Evolutionary conservation across 345 rosid species (phyloP), one percentile per base, ranked within the genome.

Genomic region (Acer saccharum): DNA sequence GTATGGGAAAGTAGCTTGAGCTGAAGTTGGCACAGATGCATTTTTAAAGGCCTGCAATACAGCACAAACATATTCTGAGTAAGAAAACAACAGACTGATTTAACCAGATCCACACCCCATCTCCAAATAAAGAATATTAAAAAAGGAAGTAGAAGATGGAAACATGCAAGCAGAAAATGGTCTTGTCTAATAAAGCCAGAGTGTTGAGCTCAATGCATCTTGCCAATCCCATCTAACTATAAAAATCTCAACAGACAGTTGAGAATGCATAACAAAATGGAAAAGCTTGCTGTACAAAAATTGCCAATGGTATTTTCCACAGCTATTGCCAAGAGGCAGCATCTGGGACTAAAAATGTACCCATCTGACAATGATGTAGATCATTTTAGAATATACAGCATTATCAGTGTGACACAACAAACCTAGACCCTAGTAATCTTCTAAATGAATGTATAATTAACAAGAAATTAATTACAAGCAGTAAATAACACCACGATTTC

Each of bases 1-100:
- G 72, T 90, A 96, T 58, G 97, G 95, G 82, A 92, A 96, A 64
- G 98, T 87, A 50, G 99, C 95, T 80, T 91, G 97, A 43, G 91
- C 68, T 3, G 94, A 91, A 73, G 87, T 62, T 57, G 91, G 91
- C 71, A 94, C 88, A 62, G 97, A 76, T 57, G 98, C 95, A 68
- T 94, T 96, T 86, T 87, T 85, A 78, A 94, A 94, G 77, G 87
- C 90, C 99, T 96, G 78, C 76, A 81, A 75, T 72, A 54, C 54
- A 80, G 66, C 73, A 74, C 50, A 73, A 77, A 68, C 35, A 66
- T 48, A 48, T 52, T 43, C 3, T 68, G 35, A 58, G 16, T 66
- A 21, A 78, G 54, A 48, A 48, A 46, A 50, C 43, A 73, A 3
- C 69, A 41, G 21, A 16, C 27, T 60, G 64, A 60, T 54, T 54